Base-by-base conservation (phyloP, 306 rosid species). In the Begonia loranthoides region DNA sequence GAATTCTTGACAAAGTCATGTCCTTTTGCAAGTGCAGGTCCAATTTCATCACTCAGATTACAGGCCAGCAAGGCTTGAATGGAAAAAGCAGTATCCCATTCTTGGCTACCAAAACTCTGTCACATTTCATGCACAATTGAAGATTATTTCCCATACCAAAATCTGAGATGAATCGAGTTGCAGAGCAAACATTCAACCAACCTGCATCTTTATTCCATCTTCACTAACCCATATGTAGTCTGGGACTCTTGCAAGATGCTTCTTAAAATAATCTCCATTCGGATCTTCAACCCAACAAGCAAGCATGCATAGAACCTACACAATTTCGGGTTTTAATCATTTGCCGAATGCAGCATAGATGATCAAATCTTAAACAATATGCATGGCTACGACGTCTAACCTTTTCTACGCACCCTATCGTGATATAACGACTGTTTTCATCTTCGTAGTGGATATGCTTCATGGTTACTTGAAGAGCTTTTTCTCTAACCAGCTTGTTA, bases 251-350 rank as follows among this genome's bases (percentile, higher is more conserved):
- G 81, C 90, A 24, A 84, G 79, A 70, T 79, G 93, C 64, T 76
- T 76, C 57, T 76, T 82, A 34, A 76, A 82, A 52, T 74, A 70
- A 58, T 76, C 87, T 50, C 84, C 87, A 13, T 81, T 56, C 11
- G 95, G 84, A 67, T 85, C 84, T 70, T 85, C 92, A 15, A 51
- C 82, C 92, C 87, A 85, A 60, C 95, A 85, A 39, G 82, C 78
- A 44, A 85, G 80, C 92, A 81, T 85, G 10, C 79, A 72, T 24
- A 85, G 60, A 4, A 65, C 72, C 94, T 80, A 33, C 4, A 40
- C 13, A 39, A 13, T 9, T 10, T 57, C 13, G 51, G 13, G 24
- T 28, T 2, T 13, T 15, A 48, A 14, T 21, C 0, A 49, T 4
- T 6, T 19, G 3, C 6, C 13, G 39, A 17, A 11, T 1, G 0